Percentiles rank a stretch among this genome's conserved stretches.
phyloP scores from a whole-genome alignment of 1,284 basidiomycete species.

The Coriolopsis trogii region DNA sequence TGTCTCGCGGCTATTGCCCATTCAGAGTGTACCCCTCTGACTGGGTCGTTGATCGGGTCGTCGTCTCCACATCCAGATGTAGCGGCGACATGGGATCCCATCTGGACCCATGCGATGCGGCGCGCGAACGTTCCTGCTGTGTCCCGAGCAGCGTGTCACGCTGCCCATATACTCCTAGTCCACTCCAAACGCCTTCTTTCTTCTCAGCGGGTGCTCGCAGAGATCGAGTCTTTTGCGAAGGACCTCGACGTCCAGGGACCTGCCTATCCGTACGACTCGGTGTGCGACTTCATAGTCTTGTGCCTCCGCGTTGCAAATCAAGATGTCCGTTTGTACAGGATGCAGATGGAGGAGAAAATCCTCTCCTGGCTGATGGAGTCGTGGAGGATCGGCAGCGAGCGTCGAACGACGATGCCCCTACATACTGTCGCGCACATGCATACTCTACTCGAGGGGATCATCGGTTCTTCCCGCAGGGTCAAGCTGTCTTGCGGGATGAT shows the following conservation, averaged over 20 bases:
- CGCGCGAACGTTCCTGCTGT: slow-evolving; percentile 66
- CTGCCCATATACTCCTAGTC: slow-evolving; percentile 60
- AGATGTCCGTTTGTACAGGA: slow-evolving; percentile 79
- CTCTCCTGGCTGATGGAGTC: slow-evolving; percentile 80
- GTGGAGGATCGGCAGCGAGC: slow-evolving; percentile 55
- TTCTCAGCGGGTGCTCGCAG: slow-evolving; percentile 57
- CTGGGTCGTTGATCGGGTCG: slow-evolving; percentile 13
- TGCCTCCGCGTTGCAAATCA: slow-evolving; percentile 71
- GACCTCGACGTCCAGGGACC: slow-evolving; percentile 90
- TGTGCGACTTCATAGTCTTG: slow-evolving; percentile 77
- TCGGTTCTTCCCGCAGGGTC: slow-evolving; percentile 52
- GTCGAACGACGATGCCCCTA: slow-evolving; percentile 45
- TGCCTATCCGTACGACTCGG: slow-evolving; percentile 80
- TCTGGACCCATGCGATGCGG: slow-evolving; percentile 85
- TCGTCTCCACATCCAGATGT: slow-evolving; percentile 20
- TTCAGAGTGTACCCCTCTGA: slow-evolving; percentile 37
- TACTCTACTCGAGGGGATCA: slow-evolving; percentile 64
- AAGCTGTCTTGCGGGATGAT: slow-evolving; percentile 48
- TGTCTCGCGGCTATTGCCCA: slow-evolving; percentile 73
- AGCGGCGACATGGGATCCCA: slow-evolving; percentile 62
- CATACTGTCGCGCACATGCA: slow-evolving; percentile 65
- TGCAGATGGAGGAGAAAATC: slow-evolving; percentile 84
- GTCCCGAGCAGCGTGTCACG: slow-evolving; percentile 82
- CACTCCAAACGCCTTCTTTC: slow-evolving; percentile 50
- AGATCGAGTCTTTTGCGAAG: slow-evolving; percentile 76